phyloP scores from a whole-genome alignment of 2,329 filamentous ascomycete species.

The Cryoendolithus antarcticus region DNA sequence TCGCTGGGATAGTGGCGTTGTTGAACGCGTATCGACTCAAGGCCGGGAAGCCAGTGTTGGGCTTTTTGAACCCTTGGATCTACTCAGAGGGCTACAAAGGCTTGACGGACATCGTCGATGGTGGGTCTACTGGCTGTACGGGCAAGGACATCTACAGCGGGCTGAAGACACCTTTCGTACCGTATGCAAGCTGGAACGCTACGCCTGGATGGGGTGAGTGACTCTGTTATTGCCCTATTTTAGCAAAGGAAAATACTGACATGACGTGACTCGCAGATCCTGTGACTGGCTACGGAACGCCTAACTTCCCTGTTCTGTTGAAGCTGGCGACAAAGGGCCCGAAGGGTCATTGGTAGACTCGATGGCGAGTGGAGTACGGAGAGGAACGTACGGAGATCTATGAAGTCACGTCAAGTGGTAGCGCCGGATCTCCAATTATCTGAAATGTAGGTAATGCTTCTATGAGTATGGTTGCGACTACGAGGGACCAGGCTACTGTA shows the following conservation, averaged over 20 bases:
- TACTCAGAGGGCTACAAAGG: slow-evolving; percentile 38
- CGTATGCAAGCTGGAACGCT: slow-evolving; percentile 16
- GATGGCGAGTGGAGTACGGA: too few relatives aligned
- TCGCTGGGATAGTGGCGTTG: slow-evolving; percentile 45
- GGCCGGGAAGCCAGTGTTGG: slow-evolving; percentile 36
- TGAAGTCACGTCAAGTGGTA: too few relatives aligned
- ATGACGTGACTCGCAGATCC: slow-evolving; percentile 8
- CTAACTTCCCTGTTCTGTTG: slow-evolving; percentile 10
- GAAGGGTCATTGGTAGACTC: too few relatives aligned
- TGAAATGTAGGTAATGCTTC: too few relatives aligned
- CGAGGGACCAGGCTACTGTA: too few relatives aligned
- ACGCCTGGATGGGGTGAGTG: slow-evolving; percentile 16
- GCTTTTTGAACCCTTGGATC: slow-evolving; percentile 50
- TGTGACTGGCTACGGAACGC: slow-evolving; percentile 22
- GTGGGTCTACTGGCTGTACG: slow-evolving; percentile 27
- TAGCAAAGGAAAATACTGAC: too few relatives aligned
- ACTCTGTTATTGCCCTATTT: too few relatives aligned
- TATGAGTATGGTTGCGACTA: too few relatives aligned
- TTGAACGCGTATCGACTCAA: slow-evolving; percentile 48
- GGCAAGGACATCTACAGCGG: slow-evolving; percentile 17
- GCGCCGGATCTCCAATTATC: too few relatives aligned
- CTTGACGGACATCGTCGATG: slow-evolving; percentile 36
- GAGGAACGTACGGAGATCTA: too few relatives aligned
- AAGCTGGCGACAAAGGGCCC: too few relatives aligned
- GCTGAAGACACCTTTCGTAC: slow-evolving; percentile 8